phyloP scores from a whole-genome alignment of 2,329 filamentous ascomycete genomes.

The Exophiala alcalophila region DNA sequence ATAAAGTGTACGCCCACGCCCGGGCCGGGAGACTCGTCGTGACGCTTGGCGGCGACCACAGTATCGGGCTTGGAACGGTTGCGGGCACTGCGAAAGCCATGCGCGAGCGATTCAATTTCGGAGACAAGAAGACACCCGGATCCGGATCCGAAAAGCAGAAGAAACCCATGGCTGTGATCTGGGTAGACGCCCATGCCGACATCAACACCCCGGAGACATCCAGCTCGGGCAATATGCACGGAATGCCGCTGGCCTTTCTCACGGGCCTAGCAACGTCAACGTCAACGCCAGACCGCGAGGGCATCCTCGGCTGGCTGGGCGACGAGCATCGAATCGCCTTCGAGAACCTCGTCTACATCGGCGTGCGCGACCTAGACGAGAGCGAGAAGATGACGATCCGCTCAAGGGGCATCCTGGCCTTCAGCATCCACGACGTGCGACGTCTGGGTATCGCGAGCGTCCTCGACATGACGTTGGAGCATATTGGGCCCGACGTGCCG shows the following conservation, averaged over 20 bases:
- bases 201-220: slow-evolving; percentile 95
- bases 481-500: slow-evolving; percentile 90
- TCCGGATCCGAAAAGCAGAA: too few species aligned
- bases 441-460: slow-evolving; percentile 92
- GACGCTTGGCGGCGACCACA: slow-evolving; percentile 93
- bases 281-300: slow-evolving; percentile 68
- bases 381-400: slow-evolving; percentile 89
- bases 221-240: slow-evolving; percentile 90
- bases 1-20: slow-evolving; percentile 85
- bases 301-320: slow-evolving; percentile 86
- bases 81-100: slow-evolving; percentile 82
- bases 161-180: slow-evolving; percentile 95
- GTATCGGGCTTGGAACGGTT: slow-evolving; percentile 90
- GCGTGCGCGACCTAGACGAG: slow-evolving; percentile 85
- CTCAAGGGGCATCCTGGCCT: slow-evolving; percentile 88
- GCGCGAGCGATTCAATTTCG: slow-evolving; percentile 69
- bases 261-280: slow-evolving; percentile 78
- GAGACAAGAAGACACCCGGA: too few species aligned
- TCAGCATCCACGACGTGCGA: slow-evolving; percentile 98
- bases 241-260: slow-evolving; percentile 93
- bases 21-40: slow-evolving; percentile 79
- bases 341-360: slow-evolving; percentile 94
- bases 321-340: slow-evolving; percentile 58
- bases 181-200: slow-evolving; percentile 97
- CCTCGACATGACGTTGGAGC: slow-evolving; percentile 96